These are phyloP conservation scores for Malus hybrid DNA, from an alignment of 331 rosid genomes.

Conservation along the genomic window DNA sequence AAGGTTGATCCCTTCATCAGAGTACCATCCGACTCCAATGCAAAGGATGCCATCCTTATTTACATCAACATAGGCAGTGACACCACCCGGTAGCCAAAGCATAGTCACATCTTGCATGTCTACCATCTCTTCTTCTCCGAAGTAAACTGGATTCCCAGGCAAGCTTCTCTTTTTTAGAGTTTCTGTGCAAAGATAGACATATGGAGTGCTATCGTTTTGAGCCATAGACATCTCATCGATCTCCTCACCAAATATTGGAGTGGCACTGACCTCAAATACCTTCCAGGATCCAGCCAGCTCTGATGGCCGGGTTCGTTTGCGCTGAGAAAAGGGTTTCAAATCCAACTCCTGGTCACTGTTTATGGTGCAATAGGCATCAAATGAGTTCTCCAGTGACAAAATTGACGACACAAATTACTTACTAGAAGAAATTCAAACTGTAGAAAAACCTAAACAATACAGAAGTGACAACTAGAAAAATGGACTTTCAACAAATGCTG, in stretches of 20 bases:
- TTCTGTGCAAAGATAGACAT: slow-evolving; percentile 72
- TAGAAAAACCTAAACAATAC: not conserved
- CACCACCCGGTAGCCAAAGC: slow-evolving; percentile 93
- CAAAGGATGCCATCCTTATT: slow-evolving; percentile 76
- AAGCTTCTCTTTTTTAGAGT: slow-evolving; percentile 59
- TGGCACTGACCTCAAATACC: slow-evolving; percentile 79
- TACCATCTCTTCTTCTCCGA: slow-evolving; percentile 71
- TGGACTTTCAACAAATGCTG: not conserved
- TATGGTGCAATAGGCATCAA: not conserved
- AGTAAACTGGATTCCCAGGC: slow-evolving; percentile 46
- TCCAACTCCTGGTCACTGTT: slow-evolving; percentile 55
- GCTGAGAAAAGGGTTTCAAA: slow-evolving; percentile 60
- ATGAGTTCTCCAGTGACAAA: not conserved
- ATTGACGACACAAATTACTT: not conserved
- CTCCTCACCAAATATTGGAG: slow-evolving; percentile 63
- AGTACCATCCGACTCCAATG: slow-evolving; percentile 91
- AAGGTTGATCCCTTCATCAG: slow-evolving; percentile 89
- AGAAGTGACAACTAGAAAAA: not conserved
- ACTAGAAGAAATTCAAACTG: not conserved
- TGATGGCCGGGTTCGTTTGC: slow-evolving; percentile 58
- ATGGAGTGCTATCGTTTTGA: slow-evolving; percentile 22
- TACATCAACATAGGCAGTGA: slow-evolving; percentile 71
- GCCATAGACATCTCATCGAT: slow-evolving; percentile 28
- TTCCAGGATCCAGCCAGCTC: slow-evolving; percentile 89
- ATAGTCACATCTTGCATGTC: slow-evolving; percentile 77